Evolutionary conservation across 2,329 filamentous ascomycete species (phyloP).

Genomic region (Cladophialophora bantiana): DNA sequence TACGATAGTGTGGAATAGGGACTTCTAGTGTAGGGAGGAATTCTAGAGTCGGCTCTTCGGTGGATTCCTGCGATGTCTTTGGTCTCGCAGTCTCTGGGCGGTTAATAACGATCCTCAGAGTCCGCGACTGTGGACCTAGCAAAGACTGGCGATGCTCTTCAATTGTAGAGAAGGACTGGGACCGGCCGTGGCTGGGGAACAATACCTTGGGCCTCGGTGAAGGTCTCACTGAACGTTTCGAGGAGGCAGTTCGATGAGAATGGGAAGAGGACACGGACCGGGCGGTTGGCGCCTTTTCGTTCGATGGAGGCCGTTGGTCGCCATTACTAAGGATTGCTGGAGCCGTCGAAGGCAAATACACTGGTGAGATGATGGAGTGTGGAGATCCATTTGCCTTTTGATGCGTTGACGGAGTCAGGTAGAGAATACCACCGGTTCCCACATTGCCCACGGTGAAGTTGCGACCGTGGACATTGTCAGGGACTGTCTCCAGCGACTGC

Average conservation of each 20-base stretch:
- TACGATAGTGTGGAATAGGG: conserved; percentile 80
- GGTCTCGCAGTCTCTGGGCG: conserved; percentile 69
- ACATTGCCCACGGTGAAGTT: conserved; percentile 83
- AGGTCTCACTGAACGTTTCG: conserved; percentile 19
- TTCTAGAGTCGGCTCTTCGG: conserved; percentile 35
- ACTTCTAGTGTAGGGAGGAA: conserved; percentile 70
- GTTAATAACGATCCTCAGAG: conserved; percentile 81
- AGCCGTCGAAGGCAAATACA: conserved; percentile 63
- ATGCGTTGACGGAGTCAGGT: conserved; percentile 68
- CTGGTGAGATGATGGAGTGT: conserved; percentile 48
- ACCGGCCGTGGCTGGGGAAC: conserved; percentile 38
- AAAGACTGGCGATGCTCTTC: conserved; percentile 64
- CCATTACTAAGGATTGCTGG: conserved; percentile 37
- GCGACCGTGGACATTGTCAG: conserved; percentile 70
- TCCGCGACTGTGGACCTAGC: conserved; percentile 61
- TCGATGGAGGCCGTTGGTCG: conserved; percentile 15
- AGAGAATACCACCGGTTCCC: conserved; percentile 82
- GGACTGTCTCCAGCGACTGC: conserved; percentile 63
- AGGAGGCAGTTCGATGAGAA: conserved; percentile 17
- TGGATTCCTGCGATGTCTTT: conserved; percentile 66
- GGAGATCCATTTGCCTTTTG: conserved; percentile 46
- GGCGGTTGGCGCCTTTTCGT: conserved; percentile 10
- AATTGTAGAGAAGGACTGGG: conserved; percentile 76
- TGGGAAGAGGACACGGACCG: conserved; percentile 25
- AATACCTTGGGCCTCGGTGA: conserved; percentile 7